These are phyloP conservation scores for Stylonectria norvegica DNA, from an alignment of 2,329 filamentous ascomycete genomes.

Conservation along the genomic window DNA sequence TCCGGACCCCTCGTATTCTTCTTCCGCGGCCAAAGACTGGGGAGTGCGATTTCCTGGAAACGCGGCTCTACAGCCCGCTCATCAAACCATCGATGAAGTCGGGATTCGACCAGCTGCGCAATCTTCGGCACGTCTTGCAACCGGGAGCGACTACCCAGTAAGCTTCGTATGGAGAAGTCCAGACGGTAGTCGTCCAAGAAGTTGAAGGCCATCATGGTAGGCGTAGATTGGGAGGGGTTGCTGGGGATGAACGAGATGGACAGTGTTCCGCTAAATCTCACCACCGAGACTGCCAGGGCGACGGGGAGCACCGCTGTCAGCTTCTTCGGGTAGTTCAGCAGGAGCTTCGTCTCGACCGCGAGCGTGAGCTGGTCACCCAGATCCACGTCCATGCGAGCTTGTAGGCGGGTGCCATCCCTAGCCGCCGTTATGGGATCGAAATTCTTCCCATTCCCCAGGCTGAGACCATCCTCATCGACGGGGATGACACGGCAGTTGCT, in stretches of 20 bases:
- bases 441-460: conserved; percentile 48
- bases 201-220: conserved; percentile 90
- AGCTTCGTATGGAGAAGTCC: conserved; percentile 75
- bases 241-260: conserved; percentile 89
- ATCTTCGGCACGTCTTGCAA: conserved; percentile 87
- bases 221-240: conserved; percentile 63
- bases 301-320: conserved; percentile 87
- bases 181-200: conserved; percentile 87
- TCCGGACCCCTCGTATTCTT: conserved; percentile 76
- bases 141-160: conserved; percentile 74
- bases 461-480: conserved; percentile 73
- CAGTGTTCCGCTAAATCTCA: conserved; percentile 90
- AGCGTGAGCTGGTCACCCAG: conserved; percentile 93
- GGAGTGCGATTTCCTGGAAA: conserved; percentile 82
- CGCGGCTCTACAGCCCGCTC: conserved; percentile 81
- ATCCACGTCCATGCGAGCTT: conserved; percentile 96
- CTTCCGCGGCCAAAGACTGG: conserved; percentile 79
- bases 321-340: conserved; percentile 92
- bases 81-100: conserved; percentile 83
- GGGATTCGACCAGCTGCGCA: conserved; percentile 74
- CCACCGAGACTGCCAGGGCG: conserved; percentile 84
- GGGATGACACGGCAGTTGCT: conserved; percentile 97
- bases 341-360: conserved; percentile 87
- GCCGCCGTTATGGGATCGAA: conserved; percentile 51
- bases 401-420: conserved; percentile 69